A percentile compares a stretch with the other conserved stretches of the same genome.
Conservation (phyloP, 1,284 basidiomycete species). For the Phlebopus sp. region DNA sequence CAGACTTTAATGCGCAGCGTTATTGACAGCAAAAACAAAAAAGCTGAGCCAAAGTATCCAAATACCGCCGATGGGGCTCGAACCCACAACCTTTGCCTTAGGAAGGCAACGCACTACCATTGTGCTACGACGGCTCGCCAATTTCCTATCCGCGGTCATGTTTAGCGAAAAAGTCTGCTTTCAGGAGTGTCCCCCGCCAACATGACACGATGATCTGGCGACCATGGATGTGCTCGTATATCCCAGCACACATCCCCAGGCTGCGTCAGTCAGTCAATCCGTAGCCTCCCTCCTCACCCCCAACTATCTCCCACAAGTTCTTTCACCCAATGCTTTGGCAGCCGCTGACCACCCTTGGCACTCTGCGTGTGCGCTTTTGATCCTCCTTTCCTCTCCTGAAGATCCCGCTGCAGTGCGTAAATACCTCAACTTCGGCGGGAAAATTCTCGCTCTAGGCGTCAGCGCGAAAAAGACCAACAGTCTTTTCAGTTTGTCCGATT, state of each 20-base stretch:
- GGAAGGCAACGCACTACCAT: constrained; percentile 40
- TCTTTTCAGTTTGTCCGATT: constrained; percentile 19
- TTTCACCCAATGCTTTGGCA: constrained; percentile 55
- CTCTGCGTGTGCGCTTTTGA: constrained; percentile 69
- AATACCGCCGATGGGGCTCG: constrained; percentile 39
- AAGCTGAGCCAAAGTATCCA: constrained; percentile 26
- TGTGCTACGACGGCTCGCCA: constrained; percentile 37
- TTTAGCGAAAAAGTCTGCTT: no score
- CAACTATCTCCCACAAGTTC: constrained; percentile 74
- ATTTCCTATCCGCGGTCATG: no score
- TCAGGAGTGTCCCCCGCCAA: no score
- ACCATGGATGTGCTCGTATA: constrained; percentile 81
- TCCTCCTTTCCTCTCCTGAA: constrained; percentile 62
- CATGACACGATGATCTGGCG: no score
- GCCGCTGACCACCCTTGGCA: constrained; percentile 68
- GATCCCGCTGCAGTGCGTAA: constrained; percentile 50
- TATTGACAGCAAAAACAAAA: constrained; percentile 7
- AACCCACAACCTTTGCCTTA: constrained; percentile 41
- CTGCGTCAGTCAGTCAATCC: constrained; percentile 53
- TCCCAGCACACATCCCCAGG: constrained; percentile 62
- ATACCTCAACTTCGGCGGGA: constrained; percentile 71
- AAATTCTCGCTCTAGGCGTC: constrained; percentile 64
- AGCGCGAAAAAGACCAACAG: constrained; percentile 30
- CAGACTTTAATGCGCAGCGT: no score
- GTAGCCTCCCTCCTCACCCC: constrained; percentile 64